phyloP scores from a whole-genome alignment of 2,329 filamentous ascomycete species.

The Penicillium sp. region DNA sequence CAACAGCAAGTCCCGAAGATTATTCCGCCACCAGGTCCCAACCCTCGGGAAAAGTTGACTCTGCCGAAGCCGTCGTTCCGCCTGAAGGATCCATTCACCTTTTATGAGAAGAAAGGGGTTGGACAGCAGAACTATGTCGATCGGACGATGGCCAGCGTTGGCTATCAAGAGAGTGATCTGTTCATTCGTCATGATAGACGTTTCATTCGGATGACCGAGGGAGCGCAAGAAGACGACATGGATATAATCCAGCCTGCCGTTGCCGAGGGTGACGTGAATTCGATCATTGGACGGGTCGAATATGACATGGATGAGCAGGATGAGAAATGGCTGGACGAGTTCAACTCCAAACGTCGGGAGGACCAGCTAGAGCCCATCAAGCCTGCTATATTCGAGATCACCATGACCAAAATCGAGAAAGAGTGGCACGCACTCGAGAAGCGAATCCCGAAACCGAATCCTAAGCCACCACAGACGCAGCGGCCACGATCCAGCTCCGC shows the following conservation, averaged over 20 bases:
- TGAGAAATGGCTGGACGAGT: conserved; percentile 87
- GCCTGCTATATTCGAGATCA: conserved; percentile 93
- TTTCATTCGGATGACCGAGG: conserved; percentile 66
- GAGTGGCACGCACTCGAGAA: conserved; percentile 97
- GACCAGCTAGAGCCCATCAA: conserved; percentile 81
- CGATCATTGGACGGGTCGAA: conserved; percentile 78
- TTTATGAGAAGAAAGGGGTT: conserved; percentile 76
- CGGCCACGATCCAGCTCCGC: conserved; percentile 90
- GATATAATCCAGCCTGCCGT: conserved; percentile 59
- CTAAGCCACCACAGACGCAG: conserved; percentile 93
- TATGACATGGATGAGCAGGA: conserved; percentile 99
- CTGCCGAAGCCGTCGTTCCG: conserved; percentile 54
- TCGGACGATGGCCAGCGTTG: conserved; percentile 92
- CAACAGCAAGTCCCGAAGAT: conserved; percentile 61
- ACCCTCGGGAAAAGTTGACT: conserved; percentile 54
- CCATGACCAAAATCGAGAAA: conserved; percentile 98
- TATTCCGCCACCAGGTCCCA: conserved; percentile 53
- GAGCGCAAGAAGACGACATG: conserved; percentile 65
- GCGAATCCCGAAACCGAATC: conserved; percentile 93
- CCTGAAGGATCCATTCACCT: conserved; percentile 51
- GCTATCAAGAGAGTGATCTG: conserved; percentile 92
- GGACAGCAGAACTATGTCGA: conserved; percentile 91
- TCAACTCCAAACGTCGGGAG: conserved; percentile 76
- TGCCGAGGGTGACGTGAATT: conserved; percentile 62
- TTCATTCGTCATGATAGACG: conserved; percentile 77